These are phyloP conservation scores for Coleophoma cylindrospora DNA, from an alignment of 2,329 filamentous ascomycete species.

Conservation along the genomic window DNA sequence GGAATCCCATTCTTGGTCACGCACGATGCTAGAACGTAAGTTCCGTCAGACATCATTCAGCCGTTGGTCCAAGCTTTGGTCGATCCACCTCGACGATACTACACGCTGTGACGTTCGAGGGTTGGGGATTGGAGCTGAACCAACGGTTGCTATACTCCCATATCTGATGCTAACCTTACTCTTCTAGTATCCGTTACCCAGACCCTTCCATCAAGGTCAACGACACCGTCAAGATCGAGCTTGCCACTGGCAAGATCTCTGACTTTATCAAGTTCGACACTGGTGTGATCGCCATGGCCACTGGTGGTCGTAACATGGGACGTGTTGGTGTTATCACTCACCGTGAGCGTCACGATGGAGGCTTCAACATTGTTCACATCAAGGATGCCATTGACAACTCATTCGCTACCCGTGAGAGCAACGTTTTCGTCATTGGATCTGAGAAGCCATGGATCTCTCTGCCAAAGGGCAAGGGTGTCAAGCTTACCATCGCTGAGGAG, in stretches of 20 bases:
- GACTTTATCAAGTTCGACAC: slow-evolving; percentile 99
- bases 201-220: slow-evolving; percentile 99
- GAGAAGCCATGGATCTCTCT: slow-evolving; percentile 99
- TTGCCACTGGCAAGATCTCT: slow-evolving; percentile 93
- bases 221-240: slow-evolving; percentile 99
- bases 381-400: slow-evolving; percentile 99
- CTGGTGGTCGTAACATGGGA: slow-evolving; percentile 99
- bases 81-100: slow-evolving; percentile 32
- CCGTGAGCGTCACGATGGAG: slow-evolving; percentile 99
- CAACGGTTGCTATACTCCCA: slow-evolving; percentile 26
- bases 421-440: slow-evolving; percentile 98
- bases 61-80: slow-evolving; percentile 99
- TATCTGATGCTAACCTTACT: slow-evolving; percentile 24
- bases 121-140: slow-evolving; percentile 23
- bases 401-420: slow-evolving; percentile 98
- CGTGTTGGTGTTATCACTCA: slow-evolving; percentile 99
- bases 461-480: slow-evolving; percentile 99
- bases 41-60: slow-evolving; percentile 98
- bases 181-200: slow-evolving; percentile 90
- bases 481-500: slow-evolving; percentile 99
- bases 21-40: slow-evolving; percentile 99
- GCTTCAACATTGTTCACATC: slow-evolving; percentile 99
- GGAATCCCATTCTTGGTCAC: slow-evolving; percentile 99
- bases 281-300: slow-evolving; percentile 96
- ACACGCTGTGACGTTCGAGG: slow-evolving; percentile 2